These are phyloP conservation scores for Moesziomyces sp. DNA, from an alignment of 1,284 basidiomycete species.

Conservation along the genomic window DNA sequence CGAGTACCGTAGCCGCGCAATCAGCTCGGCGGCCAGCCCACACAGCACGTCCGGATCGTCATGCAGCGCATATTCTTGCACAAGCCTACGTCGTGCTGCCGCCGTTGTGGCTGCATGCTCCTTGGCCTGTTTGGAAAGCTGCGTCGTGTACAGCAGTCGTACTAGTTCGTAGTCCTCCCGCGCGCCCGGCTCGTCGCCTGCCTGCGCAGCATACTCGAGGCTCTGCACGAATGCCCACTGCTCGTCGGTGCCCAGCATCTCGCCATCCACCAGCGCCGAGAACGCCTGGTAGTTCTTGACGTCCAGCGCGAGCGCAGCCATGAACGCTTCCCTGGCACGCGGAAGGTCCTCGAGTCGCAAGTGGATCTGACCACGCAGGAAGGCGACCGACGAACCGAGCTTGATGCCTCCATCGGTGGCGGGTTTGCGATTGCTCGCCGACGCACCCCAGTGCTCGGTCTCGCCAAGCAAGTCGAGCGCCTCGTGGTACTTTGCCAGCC, in stretches of 20 bases:
- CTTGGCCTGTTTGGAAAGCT: constrained; percentile 78
- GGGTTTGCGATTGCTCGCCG: constrained; percentile 45
- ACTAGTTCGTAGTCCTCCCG: constrained; percentile 86
- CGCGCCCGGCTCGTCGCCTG: constrained; percentile 70
- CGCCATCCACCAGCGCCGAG: constrained; percentile 85
- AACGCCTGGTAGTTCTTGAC: constrained; percentile 98
- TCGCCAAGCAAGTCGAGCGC: constrained; percentile 90
- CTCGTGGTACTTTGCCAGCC: constrained; percentile 91
- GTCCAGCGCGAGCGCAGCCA: constrained; percentile 92
- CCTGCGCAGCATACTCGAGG: constrained; percentile 82
- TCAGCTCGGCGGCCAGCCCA: constrained; percentile 90
- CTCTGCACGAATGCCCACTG: constrained; percentile 93
- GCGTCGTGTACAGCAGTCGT: constrained; percentile 87
- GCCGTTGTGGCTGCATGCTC: constrained; percentile 14
- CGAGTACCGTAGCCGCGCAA: constrained; percentile 87
- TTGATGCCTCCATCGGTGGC: constrained; percentile 68
- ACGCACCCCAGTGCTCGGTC: constrained; percentile 50
- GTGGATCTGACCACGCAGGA: constrained; percentile 90
- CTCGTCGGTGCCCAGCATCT: constrained; percentile 70
- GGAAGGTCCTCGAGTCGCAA: constrained; percentile 89
- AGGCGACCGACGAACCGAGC: constrained; percentile 75
- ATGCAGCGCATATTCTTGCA: constrained; percentile 74
- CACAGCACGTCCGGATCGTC: constrained; percentile 93
- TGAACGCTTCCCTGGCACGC: constrained; percentile 89
- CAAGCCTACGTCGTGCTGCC: constrained; percentile 73